Conservation (phyloP, 2,329 filamentous ascomycete genomes). For the Alternaria arborescens region DNA sequence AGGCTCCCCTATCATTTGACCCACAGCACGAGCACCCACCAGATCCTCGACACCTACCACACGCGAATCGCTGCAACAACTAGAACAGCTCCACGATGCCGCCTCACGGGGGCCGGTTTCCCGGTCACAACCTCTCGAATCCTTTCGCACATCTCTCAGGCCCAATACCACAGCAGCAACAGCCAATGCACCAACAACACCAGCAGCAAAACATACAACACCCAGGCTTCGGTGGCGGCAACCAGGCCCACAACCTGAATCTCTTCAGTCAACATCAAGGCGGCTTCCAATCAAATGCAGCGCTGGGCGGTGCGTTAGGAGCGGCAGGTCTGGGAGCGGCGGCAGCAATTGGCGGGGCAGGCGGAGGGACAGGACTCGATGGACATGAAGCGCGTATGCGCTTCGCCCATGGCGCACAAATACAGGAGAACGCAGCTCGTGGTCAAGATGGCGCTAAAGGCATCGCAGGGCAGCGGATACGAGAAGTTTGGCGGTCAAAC, state of each 20-base stretch:
- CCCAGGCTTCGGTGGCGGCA: slow-evolving; percentile 67
- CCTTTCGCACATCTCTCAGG: slow-evolving; percentile 66
- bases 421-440: slow-evolving; percentile 61
- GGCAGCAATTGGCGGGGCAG: slow-evolving; percentile 59
- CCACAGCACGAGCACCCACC: background rate
- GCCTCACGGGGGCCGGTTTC: slow-evolving; percentile 66
- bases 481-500: slow-evolving; percentile 95
- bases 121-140: slow-evolving; percentile 65
- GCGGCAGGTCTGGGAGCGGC: slow-evolving; percentile 67
- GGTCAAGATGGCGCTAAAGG: slow-evolving; percentile 66
- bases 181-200: slow-evolving; percentile 57
- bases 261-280: slow-evolving; percentile 56
- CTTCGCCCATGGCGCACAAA: slow-evolving; percentile 76
- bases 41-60: slow-evolving; percentile 2
- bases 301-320: slow-evolving; percentile 62
- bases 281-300: slow-evolving; percentile 61
- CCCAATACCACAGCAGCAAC: slow-evolving; percentile 41
- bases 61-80: slow-evolving; percentile 29
- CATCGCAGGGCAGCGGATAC: slow-evolving; percentile 76
- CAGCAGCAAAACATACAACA: slow-evolving; percentile 69
- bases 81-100: slow-evolving; percentile 58
- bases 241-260: slow-evolving; percentile 69
- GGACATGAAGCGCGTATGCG: slow-evolving; percentile 89
- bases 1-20: background rate
- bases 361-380: slow-evolving; percentile 72